Percentiles rank a stretch among this genome's conserved stretches.
Evolutionary conservation across 768 basidiomycete species (phyloP).

Genomic region (Mrakia gelida): DNA sequence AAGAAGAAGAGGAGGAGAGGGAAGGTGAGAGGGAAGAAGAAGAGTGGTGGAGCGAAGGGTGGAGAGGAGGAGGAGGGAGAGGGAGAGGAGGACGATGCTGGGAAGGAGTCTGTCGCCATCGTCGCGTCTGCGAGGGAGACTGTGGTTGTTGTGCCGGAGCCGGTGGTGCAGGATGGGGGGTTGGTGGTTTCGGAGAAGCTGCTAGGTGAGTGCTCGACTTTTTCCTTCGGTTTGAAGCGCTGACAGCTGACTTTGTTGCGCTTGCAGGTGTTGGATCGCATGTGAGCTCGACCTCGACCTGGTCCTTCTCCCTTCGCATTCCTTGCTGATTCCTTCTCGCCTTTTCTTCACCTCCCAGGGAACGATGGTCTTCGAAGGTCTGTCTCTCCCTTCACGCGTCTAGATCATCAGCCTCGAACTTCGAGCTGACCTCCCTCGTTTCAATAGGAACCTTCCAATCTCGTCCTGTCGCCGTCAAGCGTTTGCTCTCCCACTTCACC

Average conservation of each 20-base stretch:
- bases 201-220: not conserved
- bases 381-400: not conserved
- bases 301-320: not conserved
- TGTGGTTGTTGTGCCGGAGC: too few species aligned
- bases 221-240: too few species aligned
- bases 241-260: too few species aligned
- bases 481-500: slow-evolving; percentile 89
- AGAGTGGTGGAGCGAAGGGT: slow-evolving; percentile 47
- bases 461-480: slow-evolving; percentile 96
- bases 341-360: slow-evolving; percentile 78
- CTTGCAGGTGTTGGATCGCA: not conserved
- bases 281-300: not conserved
- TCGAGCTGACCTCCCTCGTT: not conserved
- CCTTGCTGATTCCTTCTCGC: not conserved
- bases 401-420: too few species aligned
- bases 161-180: slow-evolving; percentile 43
- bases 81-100: slow-evolving; percentile 42
- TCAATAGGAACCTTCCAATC: slow-evolving; percentile 63
- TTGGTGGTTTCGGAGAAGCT: slow-evolving; percentile 22
- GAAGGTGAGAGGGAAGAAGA: slow-evolving; percentile 55
- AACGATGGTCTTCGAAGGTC: slow-evolving; percentile 85
- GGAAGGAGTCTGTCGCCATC: slow-evolving; percentile 17
- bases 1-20: slow-evolving; percentile 36
- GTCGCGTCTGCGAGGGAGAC: not conserved
- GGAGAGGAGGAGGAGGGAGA: slow-evolving; percentile 45